Evolutionary conservation across 176 grass and related monocot genomes (phyloP).

Genomic region (Hordeum marinum): DNA sequence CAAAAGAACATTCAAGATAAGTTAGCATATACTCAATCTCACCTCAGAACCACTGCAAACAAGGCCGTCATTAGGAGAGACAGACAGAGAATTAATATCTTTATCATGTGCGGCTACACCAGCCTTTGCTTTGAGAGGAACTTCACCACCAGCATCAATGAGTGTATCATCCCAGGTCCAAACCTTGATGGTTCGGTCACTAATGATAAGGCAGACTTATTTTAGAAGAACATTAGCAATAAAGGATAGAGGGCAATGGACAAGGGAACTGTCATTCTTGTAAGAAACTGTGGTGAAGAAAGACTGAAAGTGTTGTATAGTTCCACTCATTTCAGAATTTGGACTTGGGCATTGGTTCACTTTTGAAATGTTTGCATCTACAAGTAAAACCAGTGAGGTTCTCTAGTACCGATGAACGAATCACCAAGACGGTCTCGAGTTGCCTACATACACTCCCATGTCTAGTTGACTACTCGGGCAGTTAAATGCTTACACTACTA

Average conservation of each 20-base stretch:
- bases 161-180: slow-evolving; percentile 66
- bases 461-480: neutral
- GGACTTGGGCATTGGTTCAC: neutral
- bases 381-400: neutral
- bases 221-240: slow-evolving; percentile 9
- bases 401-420: neutral
- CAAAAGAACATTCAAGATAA: slow-evolving; percentile 12
- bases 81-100: slow-evolving; percentile 87
- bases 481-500: neutral
- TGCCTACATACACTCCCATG: neutral
- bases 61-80: slow-evolving; percentile 84
- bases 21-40: slow-evolving; percentile 21
- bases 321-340: slow-evolving; percentile 7
- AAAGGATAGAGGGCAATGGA: neutral
- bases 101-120: slow-evolving; percentile 92
- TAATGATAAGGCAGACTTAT: slow-evolving; percentile 20
- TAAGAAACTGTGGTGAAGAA: neutral
- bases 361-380: neutral
- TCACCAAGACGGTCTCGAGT: neutral
- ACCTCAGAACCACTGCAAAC: slow-evolving; percentile 98
- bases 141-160: slow-evolving; percentile 39
- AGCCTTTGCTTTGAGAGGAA: slow-evolving; percentile 73
- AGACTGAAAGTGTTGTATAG: neutral
- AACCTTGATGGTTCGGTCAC: slow-evolving; percentile 85
- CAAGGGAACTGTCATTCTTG: slow-evolving; percentile 4